A percentile compares a stretch with the other conserved stretches of the same genome.
These are phyloP conservation scores for Chalciporus sp. DNA, from an alignment of 1,284 basidiomycete species.

Conservation along the genomic window DNA sequence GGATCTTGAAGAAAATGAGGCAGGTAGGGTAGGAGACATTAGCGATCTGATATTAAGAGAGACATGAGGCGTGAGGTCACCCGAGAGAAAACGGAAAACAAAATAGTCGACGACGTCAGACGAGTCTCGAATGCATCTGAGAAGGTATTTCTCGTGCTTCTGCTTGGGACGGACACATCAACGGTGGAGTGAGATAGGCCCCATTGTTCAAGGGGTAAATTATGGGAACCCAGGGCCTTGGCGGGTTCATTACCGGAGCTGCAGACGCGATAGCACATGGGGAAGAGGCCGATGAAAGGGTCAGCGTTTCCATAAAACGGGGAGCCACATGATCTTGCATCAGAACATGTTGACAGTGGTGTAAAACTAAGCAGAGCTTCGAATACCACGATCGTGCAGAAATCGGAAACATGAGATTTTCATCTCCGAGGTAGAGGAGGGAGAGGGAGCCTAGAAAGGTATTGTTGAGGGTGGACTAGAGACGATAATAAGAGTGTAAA, in stretches of 20 bases:
- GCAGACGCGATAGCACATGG: slow-evolving; percentile 12
- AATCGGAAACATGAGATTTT: slow-evolving; percentile 35
- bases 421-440: slow-evolving; percentile 35
- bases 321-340: slow-evolving; percentile 25
- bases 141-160: not conserved
- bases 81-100: slow-evolving; percentile 7
- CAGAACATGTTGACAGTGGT: slow-evolving; percentile 34
- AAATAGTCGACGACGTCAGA: not conserved
- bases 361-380: slow-evolving; percentile 22
- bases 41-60: slow-evolving; percentile 37
- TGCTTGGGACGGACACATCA: slow-evolving; percentile 1
- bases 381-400: slow-evolving; percentile 30
- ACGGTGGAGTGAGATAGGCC: slow-evolving; percentile 7
- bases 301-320: slow-evolving; percentile 16
- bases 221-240: slow-evolving; percentile 1
- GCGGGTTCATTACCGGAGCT: slow-evolving; percentile 28
- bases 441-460: slow-evolving; percentile 20
- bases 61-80: slow-evolving; percentile 34
- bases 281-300: slow-evolving; percentile 22
- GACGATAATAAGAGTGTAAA: slow-evolving; percentile 18
- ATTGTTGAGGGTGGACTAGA: not conserved
- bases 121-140: not conserved
- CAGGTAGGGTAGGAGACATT: slow-evolving; percentile 16
- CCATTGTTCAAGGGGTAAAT: not conserved
- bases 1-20: slow-evolving; percentile 36